Base-by-base conservation (phyloP, 495 filamentous ascomycete species). In the Penicillium ochrochloron region DNA sequence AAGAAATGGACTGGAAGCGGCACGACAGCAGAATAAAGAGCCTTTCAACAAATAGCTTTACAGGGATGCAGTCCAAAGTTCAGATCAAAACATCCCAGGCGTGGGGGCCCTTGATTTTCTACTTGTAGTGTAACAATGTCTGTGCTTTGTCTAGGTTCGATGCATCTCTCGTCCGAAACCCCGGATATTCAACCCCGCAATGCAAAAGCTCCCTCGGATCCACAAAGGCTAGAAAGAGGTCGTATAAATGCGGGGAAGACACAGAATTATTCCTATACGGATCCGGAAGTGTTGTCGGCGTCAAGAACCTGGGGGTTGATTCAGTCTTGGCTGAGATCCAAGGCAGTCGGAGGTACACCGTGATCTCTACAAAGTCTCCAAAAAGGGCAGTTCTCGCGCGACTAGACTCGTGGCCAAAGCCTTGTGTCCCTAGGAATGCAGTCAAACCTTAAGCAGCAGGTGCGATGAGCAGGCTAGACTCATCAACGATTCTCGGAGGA, bases 191-290 rank as follows among this genome's bases (percentile, higher is more conserved):
- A 7, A 14, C 21, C 8, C 68, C 61, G 51, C 69, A 57, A 41
- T n/a, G 14, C 1, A n/a, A 57, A 61, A 62, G 58, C 57, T 64
- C 60, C 51, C 55, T 14, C 15, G 23, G 33, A 54, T 25, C 31
- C 3, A 21, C 53, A 48, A 39, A 23, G 57, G 21, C 6, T 2
- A 21, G 17, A 21, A 46, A 37, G 2, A 42, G 17, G 25, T 29
- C 34, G 29, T 62, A 35, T 56, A 54, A 62, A 44, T 69, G 69
- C 67, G 67, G 70, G 70, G 70, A 70, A 70, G 39, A 25, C 33
- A 25, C 62, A 59, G 9, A 21, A 37, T 42, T 1, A 51, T 53
- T 62, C 57, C 60, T 60, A 66, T 65, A 27, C n/a, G 27, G 29
- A 34, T 27, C n/a, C 27, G 27, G 33, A 61, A 48, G 27, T 5